Evolutionary conservation across 2,329 filamentous ascomycete species (phyloP).

Genomic region (Aspergillus puulaauensis): DNA sequence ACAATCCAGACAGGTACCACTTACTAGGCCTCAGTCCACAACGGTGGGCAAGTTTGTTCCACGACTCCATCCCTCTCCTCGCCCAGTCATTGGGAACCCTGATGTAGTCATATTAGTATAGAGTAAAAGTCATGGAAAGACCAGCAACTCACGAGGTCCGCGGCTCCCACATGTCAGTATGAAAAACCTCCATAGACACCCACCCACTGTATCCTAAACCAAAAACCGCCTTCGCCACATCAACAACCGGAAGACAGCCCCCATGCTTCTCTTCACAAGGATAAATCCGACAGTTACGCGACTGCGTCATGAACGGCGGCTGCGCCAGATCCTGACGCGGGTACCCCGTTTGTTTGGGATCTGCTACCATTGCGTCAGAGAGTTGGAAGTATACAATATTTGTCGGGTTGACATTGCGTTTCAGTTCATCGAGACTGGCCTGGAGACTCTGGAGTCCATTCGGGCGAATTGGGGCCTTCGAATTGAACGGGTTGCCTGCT

Average conservation of each 20-base stretch:
- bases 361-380: neutral
- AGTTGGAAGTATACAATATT: neutral
- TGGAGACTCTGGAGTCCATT: neutral
- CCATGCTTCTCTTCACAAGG: neutral
- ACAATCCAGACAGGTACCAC: neutral
- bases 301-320: neutral
- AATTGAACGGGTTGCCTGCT: neutral
- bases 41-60: neutral
- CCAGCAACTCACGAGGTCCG: neutral
- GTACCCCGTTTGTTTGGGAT: neutral
- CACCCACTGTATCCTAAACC: neutral
- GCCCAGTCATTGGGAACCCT: neutral
- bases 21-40: neutral
- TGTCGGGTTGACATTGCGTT: neutral
- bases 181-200: neutral
- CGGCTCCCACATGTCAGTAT: neutral
- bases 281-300: neutral
- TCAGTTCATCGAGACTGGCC: neutral
- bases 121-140: neutral
- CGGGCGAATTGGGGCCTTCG: neutral
- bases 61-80: neutral
- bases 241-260: neutral
- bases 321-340: neutral
- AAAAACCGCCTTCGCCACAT: neutral
- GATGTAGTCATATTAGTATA: neutral